Base-by-base conservation (phyloP, 148 eudicot genomes). In the Fagopyrum homotropicum region DNA sequence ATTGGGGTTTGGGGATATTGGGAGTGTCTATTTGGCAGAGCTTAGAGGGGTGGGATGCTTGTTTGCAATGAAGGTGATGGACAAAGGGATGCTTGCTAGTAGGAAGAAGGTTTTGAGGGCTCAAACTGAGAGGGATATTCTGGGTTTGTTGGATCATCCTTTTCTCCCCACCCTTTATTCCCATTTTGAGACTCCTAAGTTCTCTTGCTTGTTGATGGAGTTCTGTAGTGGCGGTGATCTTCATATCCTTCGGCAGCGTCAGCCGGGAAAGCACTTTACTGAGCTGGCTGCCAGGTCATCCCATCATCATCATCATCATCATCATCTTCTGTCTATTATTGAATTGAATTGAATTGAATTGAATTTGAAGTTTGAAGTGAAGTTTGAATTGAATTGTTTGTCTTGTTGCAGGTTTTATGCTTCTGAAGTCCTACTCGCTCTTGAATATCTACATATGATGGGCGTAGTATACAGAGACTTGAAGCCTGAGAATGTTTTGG, bases 21-120 rank as follows among this genome's bases (percentile, higher is more conserved):
- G 97, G 76, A 92, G 91, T 57, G 97, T 92, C 7, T 92, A 92
- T 76, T 80, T 92, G 59, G 97, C 95, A n/a, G 95, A 92, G 83
- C 83, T 92, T 81, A 81, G 87, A 75, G 88, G 90, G 43, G 79
- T 74, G 79, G 89, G 88, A 0, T 85, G 89, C 61, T 80, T 85
- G 81, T 92, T 88, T 82, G 95, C 95, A 0, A 90, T 92, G 87
- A 92, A 92, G 75, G 97, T 92, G 30, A 92, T 92, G 97, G 91
- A 92, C 81, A 90, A 88, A 77, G 91, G 85, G 75, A 82, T 90
- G 87, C 82, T 92, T 52, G 97, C 79, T 9, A 86, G 89, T 45
- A 90, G 95, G 76, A 90, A 90, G 84, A 92, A 92, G 80, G 72
- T 90, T 61, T 61, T 77, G 76, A 87, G 97, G 72, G 95, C 95